A percentile compares a stretch with the other conserved stretches of the same genome.
Conservation (phyloP, 202 grass and related monocot genomes). For the Miscanthus sacchariflorus region DNA sequence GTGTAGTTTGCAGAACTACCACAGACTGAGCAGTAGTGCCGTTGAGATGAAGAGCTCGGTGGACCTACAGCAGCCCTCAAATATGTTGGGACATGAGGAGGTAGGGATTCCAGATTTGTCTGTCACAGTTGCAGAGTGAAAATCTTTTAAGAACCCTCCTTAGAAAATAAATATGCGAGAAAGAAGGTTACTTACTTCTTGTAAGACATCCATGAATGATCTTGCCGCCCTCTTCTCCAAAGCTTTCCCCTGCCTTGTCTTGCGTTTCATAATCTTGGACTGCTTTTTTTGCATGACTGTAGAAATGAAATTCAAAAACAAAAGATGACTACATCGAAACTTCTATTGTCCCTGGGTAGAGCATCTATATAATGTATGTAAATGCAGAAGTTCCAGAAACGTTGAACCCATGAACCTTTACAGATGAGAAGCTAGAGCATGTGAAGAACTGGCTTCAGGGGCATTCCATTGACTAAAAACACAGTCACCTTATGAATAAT, state of each 20-base stretch:
- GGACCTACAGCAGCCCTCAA: neutral
- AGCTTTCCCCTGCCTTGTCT: constrained; percentile 95
- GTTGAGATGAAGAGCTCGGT: neutral
- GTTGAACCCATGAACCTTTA: too few species aligned
- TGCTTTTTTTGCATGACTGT: too few species aligned
- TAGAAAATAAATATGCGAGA: neutral
- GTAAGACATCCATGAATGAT: constrained; percentile 52
- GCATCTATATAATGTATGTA: too few species aligned
- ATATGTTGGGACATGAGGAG: neutral
- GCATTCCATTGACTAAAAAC: too few species aligned
- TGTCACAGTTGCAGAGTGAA: neutral
- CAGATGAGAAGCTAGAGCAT: too few species aligned
- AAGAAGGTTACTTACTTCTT: constrained; percentile 53
- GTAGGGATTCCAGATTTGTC: neutral
- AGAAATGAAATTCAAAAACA: too few species aligned
- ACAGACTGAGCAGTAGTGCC: neutral
- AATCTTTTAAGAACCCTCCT: neutral
- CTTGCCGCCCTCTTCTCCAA: constrained; percentile 82
- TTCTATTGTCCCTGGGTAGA: too few species aligned
- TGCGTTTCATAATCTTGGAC: constrained; percentile 87
- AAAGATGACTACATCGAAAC: too few species aligned
- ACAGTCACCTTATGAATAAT: too few species aligned
- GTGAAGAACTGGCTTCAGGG: too few species aligned
- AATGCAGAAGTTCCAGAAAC: too few species aligned
- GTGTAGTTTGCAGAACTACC: neutral